Evolutionary conservation across 306 rosid genomes (phyloP).

Genomic region (Lathyrus aphaca): DNA sequence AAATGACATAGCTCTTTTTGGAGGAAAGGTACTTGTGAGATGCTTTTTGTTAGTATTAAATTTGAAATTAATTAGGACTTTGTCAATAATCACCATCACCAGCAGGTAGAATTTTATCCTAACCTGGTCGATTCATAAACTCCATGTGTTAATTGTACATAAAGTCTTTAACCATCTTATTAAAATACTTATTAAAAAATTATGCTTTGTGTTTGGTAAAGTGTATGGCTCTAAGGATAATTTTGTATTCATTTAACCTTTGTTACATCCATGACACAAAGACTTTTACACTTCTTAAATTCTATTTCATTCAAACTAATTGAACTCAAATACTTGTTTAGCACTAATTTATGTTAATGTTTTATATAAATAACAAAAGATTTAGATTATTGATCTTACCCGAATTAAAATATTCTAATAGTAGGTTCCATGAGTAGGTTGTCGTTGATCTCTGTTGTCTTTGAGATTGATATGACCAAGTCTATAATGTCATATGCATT

Average conservation of each 20-base stretch:
- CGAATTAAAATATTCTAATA: too few species aligned
- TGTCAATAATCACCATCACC: background rate
- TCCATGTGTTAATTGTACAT: conserved; percentile 2
- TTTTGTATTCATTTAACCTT: conserved; percentile 1
- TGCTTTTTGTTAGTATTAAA: background rate
- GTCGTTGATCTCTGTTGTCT: too few species aligned
- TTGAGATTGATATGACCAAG: too few species aligned
- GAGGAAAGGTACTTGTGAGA: conserved; percentile 10
- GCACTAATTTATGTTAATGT: background rate
- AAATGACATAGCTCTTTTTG: conserved; percentile 29
- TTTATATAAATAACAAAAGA: background rate
- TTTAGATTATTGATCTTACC: background rate
- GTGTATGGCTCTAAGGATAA: too few species aligned
- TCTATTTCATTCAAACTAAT: background rate
- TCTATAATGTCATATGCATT: too few species aligned
- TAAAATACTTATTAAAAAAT: background rate
- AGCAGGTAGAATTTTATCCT: conserved; percentile 9
- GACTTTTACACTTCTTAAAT: conserved; percentile 3
- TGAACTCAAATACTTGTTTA: conserved; percentile 1
- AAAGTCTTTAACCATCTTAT: background rate
- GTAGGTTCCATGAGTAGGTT: too few species aligned
- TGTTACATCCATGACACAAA: background rate
- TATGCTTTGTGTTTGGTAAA: too few species aligned
- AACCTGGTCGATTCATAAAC: conserved; percentile 31
- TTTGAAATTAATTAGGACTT: background rate